Base-by-base conservation (phyloP, 257 asterid genomes). In the Craterostigma plantagineum region DNA sequence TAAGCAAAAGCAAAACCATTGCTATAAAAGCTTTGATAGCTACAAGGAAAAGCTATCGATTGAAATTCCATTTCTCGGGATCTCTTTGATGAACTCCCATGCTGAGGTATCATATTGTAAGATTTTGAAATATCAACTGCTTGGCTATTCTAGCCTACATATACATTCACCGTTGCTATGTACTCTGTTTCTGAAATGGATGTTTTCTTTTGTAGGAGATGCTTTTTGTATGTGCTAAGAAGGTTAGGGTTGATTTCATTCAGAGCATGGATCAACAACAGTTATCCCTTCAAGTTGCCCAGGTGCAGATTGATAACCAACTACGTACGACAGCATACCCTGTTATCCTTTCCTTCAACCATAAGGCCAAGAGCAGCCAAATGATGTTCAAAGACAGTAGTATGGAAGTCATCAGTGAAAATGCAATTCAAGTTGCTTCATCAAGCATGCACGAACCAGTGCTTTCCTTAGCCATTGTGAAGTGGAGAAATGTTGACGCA, bases 261-360 rank as follows among this genome's bases (percentile, higher is more conserved):
- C 98, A 82, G 62, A 67, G 81, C 64, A 59, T 87, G 61, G 93
- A 87, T 58, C 85, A 68, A 45, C 98, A 87, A 41, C 74, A 68
- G 59, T 76, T 82, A 57, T 68, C 77, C 59, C 66, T 82, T 52
- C 83, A 75, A 48, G 65, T 82, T 54, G 70, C 56, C 16, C 76
- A 74, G 33, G 68, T 87, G 65, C 95, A 87, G 67, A 72, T 87
- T 33, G 98, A 87, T 70, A 87, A 87, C 67, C 98, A 87, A 66
- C 63, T 79, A 43, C 67, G 58, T 16, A 55, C 66, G 54, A 71
- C 92, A 43, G 81, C 78, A 50, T 82, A 87, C 70, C 98, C 98
- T 43, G 92, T 87, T 43, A 69, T 87, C 53, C 61, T 87, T 52
- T 87, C 93, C 23, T 79, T 79, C 65, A 72, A 80, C 65, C 64